These are phyloP conservation scores for Termitomyces sp. DNA, from an alignment of 768 basidiomycete species.

Conservation along the genomic window DNA sequence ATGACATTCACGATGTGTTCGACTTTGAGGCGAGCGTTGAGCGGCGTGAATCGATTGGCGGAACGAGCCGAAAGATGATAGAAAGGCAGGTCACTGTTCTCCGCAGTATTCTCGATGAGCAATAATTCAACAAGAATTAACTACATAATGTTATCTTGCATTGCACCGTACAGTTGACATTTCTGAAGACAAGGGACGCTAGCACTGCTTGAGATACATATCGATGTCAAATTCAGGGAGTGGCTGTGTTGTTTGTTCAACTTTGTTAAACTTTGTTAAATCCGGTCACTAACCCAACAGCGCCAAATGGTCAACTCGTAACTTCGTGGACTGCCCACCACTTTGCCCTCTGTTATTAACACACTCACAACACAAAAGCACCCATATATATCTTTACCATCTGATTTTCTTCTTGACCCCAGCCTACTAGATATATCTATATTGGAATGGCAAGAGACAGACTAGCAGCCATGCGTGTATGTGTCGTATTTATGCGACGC, in stretches of 20 bases:
- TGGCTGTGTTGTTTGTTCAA: constrained; percentile 13
- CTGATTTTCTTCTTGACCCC: constrained; percentile 12
- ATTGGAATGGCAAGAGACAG: constrained; percentile 80
- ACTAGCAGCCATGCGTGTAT: constrained; percentile 81
- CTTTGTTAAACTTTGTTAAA: constrained; percentile 16
- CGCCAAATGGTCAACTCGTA: constrained; percentile 6
- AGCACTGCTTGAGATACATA: not conserved
- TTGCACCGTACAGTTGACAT: not conserved
- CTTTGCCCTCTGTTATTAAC: constrained; percentile 6
- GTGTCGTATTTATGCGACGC: constrained; percentile 18
- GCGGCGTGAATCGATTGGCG: constrained; percentile 87
- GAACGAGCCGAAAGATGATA: constrained; percentile 81
- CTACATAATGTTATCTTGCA: not conserved
- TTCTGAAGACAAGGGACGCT: not conserved
- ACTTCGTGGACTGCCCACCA: constrained; percentile 16
- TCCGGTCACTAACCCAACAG: constrained; percentile 10
- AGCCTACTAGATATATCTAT: constrained; percentile 16
- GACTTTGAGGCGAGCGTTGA: constrained; percentile 96
- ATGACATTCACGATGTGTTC: constrained; percentile 82
- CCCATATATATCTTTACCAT: constrained; percentile 10
- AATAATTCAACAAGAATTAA: not conserved
- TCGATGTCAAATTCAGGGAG: not conserved
- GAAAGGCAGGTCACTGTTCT: constrained; percentile 80
- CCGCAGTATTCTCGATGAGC: constrained; percentile 46
- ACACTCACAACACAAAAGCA: constrained; percentile 8